Evolutionary conservation across 2,329 filamentous ascomycete genomes (phyloP).

Genomic region (Colletotrichum neosansevieriae): DNA sequence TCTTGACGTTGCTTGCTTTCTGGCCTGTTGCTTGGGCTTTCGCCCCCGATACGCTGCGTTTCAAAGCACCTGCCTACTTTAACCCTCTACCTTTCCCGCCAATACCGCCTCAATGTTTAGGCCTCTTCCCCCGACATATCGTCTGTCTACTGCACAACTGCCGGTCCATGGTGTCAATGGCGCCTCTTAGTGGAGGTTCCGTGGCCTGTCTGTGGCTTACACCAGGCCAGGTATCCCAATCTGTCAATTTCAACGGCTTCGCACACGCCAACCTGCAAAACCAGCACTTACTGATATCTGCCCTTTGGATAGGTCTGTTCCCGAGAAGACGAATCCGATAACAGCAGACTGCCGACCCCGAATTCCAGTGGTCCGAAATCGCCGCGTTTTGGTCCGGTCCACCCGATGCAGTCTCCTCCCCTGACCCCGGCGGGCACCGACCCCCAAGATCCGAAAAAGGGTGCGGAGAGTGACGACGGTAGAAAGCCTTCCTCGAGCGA

Average conservation of each 20-base stretch:
- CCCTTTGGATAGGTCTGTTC: conserved; percentile 63
- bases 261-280: conserved; percentile 33
- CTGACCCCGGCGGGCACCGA: conserved; percentile 86
- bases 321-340: conserved; percentile 71
- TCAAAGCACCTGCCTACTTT: conserved; percentile 36
- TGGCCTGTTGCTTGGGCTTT: conserved; percentile 24
- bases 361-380: conserved; percentile 74
- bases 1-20: conserved; percentile 29
- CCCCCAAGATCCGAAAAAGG: conserved; percentile 52
- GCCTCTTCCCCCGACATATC: conserved; percentile 14
- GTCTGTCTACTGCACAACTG: conserved; percentile 13
- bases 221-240: conserved; percentile 11
- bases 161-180: conserved; percentile 21
- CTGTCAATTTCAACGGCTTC: conserved; percentile 13
- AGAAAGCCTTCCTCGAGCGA: conserved; percentile 53
- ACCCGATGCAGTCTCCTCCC: conserved; percentile 86
- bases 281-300: conserved; percentile 44
- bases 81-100: conserved; percentile 17
- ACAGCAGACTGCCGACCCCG: conserved; percentile 74
- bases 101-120: conserved; percentile 25
- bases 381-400: conserved; percentile 75
- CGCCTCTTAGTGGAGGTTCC: conserved; percentile 19
- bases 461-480: conserved; percentile 46
- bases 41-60: conserved; percentile 20
- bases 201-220: conserved; percentile 11